These are phyloP conservation scores for Scedosporium boydii DNA, from an alignment of 2,329 filamentous ascomycete species.

Conservation along the genomic window DNA sequence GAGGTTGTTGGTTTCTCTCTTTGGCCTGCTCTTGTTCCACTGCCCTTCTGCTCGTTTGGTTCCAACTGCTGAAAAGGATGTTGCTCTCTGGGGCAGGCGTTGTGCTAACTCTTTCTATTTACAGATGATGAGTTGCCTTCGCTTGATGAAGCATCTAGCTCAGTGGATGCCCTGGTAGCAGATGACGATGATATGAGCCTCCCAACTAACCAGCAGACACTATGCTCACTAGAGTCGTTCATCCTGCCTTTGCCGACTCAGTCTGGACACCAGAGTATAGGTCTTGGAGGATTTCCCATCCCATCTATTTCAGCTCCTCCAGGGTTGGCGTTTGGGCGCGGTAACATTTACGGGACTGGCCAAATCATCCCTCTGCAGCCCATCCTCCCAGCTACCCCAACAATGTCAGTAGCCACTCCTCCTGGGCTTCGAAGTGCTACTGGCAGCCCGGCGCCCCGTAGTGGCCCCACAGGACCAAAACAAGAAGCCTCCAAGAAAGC, in stretches of 20 bases:
- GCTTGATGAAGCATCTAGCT: constrained; percentile 50
- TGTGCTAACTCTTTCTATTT: constrained; percentile 31
- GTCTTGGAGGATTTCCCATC: constrained; percentile 11
- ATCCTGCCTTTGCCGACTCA: background rate
- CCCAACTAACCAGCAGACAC: constrained; percentile 10
- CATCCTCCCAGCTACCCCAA: background rate
- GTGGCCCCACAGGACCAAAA: background rate
- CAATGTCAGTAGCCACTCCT: background rate
- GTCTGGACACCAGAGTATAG: background rate
- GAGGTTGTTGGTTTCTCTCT: background rate
- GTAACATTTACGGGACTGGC: background rate
- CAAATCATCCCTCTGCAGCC: background rate
- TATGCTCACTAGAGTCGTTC: background rate
- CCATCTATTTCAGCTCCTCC: constrained; percentile 21
- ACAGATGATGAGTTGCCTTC: constrained; percentile 55
- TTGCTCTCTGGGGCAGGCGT: constrained; percentile 4
- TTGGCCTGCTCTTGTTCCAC: background rate
- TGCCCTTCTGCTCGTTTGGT: background rate
- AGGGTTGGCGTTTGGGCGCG: background rate
- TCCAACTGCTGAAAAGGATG: background rate
- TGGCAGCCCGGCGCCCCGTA: background rate
- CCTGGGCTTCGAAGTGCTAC: background rate
- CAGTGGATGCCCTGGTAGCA: constrained; percentile 60
- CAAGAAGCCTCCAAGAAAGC: constrained; percentile 14
- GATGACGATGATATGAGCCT: constrained; percentile 33